These are phyloP conservation scores for Pythium folliculosum DNA, from an alignment of 352 stramenopile genomes.

Conservation along the genomic window DNA sequence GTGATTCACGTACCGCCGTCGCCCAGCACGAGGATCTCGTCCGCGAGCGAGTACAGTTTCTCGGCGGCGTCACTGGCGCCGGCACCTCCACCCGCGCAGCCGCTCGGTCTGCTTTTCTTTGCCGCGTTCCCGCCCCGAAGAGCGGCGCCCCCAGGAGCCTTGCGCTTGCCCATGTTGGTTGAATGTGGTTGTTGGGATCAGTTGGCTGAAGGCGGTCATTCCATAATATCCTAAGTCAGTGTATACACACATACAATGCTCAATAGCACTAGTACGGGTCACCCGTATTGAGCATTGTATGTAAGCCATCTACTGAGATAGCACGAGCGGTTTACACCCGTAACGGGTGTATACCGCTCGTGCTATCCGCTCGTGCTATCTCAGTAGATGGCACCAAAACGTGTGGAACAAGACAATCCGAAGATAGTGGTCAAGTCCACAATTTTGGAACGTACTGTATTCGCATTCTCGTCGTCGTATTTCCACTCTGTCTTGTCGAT, in stretches of 20 bases:
- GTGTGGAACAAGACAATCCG: too few relatives aligned
- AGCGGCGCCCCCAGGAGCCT: slow-evolving; percentile 29
- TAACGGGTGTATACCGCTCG: too few relatives aligned
- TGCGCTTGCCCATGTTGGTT: slow-evolving; percentile 37
- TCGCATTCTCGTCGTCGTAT: too few relatives aligned
- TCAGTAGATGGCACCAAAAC: too few relatives aligned
- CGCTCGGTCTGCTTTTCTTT: slow-evolving; percentile 34
- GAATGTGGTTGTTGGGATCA: slow-evolving; percentile 3
- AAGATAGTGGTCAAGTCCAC: too few relatives aligned
- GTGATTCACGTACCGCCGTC: slow-evolving; percentile 47
- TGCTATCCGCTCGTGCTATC: too few relatives aligned
- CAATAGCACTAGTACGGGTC: too few relatives aligned
- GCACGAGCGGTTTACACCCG: too few relatives aligned
- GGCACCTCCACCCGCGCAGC: not conserved
- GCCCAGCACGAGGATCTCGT: slow-evolving; percentile 74
- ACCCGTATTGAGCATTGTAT: too few relatives aligned
- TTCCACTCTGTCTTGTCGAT: too few relatives aligned
- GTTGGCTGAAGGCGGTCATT: slow-evolving; percentile 7
- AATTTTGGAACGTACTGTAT: too few relatives aligned
- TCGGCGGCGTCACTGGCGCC: not conserved
- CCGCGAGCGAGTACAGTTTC: slow-evolving; percentile 53
- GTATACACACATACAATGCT: not conserved
- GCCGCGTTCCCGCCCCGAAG: slow-evolving; percentile 17
- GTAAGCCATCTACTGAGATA: too few relatives aligned
- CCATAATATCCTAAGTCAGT: slow-evolving; percentile 1